phyloP scores from a whole-genome alignment of 805 yeast genomes.

The Ogataea neopini region DNA sequence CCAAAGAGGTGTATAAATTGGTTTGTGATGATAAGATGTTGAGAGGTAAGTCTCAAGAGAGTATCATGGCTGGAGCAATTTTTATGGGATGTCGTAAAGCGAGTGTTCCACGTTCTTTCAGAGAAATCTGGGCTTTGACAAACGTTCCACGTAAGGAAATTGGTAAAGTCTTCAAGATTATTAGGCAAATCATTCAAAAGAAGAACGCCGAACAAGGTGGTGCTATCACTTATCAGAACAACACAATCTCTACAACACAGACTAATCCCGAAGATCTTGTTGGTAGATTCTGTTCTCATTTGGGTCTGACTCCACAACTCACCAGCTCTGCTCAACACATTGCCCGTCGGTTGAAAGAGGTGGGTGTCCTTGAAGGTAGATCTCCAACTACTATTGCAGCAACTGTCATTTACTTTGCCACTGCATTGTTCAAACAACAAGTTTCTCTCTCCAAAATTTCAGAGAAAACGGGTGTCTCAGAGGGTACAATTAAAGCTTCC shows the following conservation, averaged over 20 bases:
- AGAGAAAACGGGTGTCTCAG: slow-evolving; percentile 93
- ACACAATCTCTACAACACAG: slow-evolving; percentile 68
- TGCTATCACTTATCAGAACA: slow-evolving; percentile 46
- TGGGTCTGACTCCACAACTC: slow-evolving; percentile 81
- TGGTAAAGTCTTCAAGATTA: slow-evolving; percentile 84
- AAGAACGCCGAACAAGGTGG: slow-evolving; percentile 50
- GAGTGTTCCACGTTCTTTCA: slow-evolving; percentile 89
- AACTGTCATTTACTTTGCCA: slow-evolving; percentile 92
- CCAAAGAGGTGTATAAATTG: slow-evolving; percentile 91
- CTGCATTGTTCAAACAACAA: slow-evolving; percentile 79
- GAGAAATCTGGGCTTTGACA: slow-evolving; percentile 93
- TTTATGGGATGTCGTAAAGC: slow-evolving; percentile 94
- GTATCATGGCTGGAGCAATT: slow-evolving; percentile 95
- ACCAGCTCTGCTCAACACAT: slow-evolving; percentile 92
- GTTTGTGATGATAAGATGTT: slow-evolving; percentile 85
- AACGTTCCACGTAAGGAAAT: slow-evolving; percentile 93
- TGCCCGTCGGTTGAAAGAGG: slow-evolving; percentile 85
- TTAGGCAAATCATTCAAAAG: slow-evolving; percentile 58
- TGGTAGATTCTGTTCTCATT: slow-evolving; percentile 92
- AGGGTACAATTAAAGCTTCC: slow-evolving; percentile 93
- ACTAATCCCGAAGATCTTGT: slow-evolving; percentile 93
- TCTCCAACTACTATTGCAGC: slow-evolving; percentile 98
- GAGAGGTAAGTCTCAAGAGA: slow-evolving; percentile 89
- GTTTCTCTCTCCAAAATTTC: slow-evolving; percentile 79
- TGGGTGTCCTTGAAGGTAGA: slow-evolving; percentile 93